phyloP scores from a whole-genome alignment of 148 eudicot species.

The Silene latifolia region DNA sequence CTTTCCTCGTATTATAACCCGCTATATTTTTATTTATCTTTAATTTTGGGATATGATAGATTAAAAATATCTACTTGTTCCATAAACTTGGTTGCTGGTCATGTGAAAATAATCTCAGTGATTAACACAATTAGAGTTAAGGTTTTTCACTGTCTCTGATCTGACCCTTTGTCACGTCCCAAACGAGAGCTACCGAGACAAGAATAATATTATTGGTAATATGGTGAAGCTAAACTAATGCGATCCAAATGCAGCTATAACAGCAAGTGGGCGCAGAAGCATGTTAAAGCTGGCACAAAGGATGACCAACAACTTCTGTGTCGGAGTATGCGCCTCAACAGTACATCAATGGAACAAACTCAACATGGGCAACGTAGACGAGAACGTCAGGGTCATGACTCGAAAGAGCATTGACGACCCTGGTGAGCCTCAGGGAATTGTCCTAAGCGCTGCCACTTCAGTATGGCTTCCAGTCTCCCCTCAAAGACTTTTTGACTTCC shows the following conservation, averaged over 20 bases:
- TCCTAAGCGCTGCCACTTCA: constrained; percentile 84
- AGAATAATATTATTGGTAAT: too few relatives aligned
- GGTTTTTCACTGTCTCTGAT: not conserved
- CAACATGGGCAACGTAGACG: constrained; percentile 58
- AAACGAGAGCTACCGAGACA: too few relatives aligned
- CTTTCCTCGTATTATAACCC: too few relatives aligned
- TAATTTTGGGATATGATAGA: too few relatives aligned
- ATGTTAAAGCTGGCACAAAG: constrained; percentile 84
- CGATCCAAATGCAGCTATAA: constrained; percentile 45
- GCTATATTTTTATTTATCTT: too few relatives aligned
- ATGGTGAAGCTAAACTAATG: not conserved
- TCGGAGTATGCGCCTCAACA: constrained; percentile 79
- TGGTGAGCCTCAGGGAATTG: constrained; percentile 86
- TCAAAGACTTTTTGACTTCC: constrained; percentile 73
- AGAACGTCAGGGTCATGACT: constrained; percentile 88
- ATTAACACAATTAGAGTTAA: not conserved
- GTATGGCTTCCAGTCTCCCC: constrained; percentile 92
- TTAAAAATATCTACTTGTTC: too few relatives aligned
- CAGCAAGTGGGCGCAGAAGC: constrained; percentile 71
- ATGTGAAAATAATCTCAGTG: too few relatives aligned
- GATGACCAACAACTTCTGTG: constrained; percentile 89
- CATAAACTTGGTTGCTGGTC: too few relatives aligned
- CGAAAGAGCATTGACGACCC: constrained; percentile 87
- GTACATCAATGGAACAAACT: constrained; percentile 95
- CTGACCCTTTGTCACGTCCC: not conserved